These are phyloP conservation scores for Epichloe typhina DNA, from an alignment of 2,329 filamentous ascomycete species.

Conservation along the genomic window DNA sequence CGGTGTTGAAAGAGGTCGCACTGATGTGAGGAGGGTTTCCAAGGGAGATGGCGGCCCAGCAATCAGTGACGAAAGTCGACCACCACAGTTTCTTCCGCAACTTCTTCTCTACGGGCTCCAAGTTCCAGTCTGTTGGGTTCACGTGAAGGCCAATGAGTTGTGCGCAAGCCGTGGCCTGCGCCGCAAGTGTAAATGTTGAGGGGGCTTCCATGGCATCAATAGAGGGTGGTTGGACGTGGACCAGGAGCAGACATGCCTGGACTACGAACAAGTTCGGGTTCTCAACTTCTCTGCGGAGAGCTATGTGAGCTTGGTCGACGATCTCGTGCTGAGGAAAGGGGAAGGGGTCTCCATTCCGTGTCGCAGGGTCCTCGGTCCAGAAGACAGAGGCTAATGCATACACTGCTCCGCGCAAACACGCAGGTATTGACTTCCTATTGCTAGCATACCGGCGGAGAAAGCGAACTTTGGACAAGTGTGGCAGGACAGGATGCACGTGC, in stretches of 20 bases:
- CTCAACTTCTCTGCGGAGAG: constrained; percentile 31
- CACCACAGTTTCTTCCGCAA: constrained; percentile 33
- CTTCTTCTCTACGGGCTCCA: constrained; percentile 28
- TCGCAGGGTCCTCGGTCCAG: constrained; percentile 4
- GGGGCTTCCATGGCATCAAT: constrained; percentile 34
- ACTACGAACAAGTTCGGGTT: constrained; percentile 31
- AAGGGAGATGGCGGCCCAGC: constrained; percentile 32
- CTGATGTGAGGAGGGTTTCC: constrained; percentile 33
- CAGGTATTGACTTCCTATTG: constrained; percentile 26
- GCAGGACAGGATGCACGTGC: constrained; percentile 30
- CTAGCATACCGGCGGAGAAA: constrained; percentile 26
- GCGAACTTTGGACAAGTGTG: constrained; percentile 29
- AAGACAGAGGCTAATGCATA: constrained; percentile 27
- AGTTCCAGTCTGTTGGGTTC: constrained; percentile 27
- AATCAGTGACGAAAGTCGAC: constrained; percentile 28
- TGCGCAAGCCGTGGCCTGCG: constrained; percentile 29
- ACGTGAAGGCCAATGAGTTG: constrained; percentile 34
- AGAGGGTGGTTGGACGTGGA: constrained; percentile 31
- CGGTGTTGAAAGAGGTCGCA: constrained; percentile 26
- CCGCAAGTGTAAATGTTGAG: constrained; percentile 28
- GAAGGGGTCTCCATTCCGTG: constrained; percentile 4
- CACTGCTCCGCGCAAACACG: constrained; percentile 30
- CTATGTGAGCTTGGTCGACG: constrained; percentile 27
- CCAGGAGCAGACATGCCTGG: constrained; percentile 32
- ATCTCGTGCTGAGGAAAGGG: constrained; percentile 28